Evolutionary conservation across 1,284 basidiomycete genomes (phyloP), one percentile per base, ranked within the genome.

Genomic region (Trametes hirsuta): DNA sequence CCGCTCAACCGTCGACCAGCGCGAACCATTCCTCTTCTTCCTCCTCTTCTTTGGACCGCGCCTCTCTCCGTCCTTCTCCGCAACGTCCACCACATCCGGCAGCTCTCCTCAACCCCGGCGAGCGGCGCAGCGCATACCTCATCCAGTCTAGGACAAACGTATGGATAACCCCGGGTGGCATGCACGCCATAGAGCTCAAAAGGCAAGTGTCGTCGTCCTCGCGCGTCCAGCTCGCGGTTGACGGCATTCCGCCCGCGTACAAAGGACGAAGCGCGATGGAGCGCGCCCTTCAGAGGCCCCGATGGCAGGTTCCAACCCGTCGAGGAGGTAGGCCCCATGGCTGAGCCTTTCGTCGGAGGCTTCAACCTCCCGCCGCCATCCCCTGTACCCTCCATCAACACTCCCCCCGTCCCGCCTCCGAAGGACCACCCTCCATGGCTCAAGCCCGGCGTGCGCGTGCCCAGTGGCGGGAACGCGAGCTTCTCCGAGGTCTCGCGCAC

Each of bases 131-230:
- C 25, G 9, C 53, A 40, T 45, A 22, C 25, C n/a, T 44, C n/a
- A 34, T 21, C 15, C n/a, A 15, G 39, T 12, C 49, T 37, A 52
- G 24, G 15, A 51, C 35, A 47, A 36, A 30, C 55, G 55, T 37
- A 90, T 91, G 88, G 88, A 90, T 69, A 84, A 82, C 58, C 76
- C 83, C 58, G 89, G 89, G 53, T 91, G 88, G 88, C 81, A 82
- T 66, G 87, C 88, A 44, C 77, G 78, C 15, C 80, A 72, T 55
- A 67, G 69, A 50, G 74, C 72, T 37, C 65, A 64, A 48, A 71
- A 71, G 64, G 69, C 66, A 48, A 53, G 67, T 68, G 25, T 34
- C 40, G 39, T 53, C 55, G 45, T 48, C 49, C 53, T 41, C 54
- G 55, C 49, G 34, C 37, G 21, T 35, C n/a, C 36, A 24, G n/a